Percentiles rank a stretch among this genome's conserved stretches.
phyloP scores from a whole-genome alignment of 768 basidiomycete species.

The Pulveroboletus ravenelii region DNA sequence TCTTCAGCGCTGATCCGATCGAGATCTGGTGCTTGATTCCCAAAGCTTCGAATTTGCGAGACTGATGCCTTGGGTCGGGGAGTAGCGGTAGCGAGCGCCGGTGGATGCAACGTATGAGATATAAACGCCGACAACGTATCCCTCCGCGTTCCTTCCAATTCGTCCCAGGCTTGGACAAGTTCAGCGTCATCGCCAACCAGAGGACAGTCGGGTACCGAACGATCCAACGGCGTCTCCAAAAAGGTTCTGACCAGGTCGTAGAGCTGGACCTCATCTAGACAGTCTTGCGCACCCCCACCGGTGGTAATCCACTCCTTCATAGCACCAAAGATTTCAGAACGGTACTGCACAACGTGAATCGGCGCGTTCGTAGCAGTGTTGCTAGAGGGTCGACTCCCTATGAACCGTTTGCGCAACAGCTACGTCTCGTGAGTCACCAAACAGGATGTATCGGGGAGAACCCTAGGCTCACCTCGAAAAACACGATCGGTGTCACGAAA shows the following conservation, averaged over 20 bases:
- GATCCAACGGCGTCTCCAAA: slow-evolving; percentile 51
- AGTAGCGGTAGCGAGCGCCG: slow-evolving; percentile 27
- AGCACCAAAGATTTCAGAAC: slow-evolving; percentile 60
- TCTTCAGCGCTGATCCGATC: slow-evolving; percentile 62
- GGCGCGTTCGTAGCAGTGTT: slow-evolving; percentile 39
- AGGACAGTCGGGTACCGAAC: slow-evolving; percentile 39
- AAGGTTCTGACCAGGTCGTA: slow-evolving; percentile 56
- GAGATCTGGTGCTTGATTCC: slow-evolving; percentile 52
- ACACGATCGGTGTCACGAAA: slow-evolving; percentile 74
- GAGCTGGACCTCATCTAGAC: slow-evolving; percentile 66
- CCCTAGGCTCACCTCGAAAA: slow-evolving; percentile 65
- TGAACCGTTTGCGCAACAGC: slow-evolving; percentile 74
- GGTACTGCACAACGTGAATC: slow-evolving; percentile 44
- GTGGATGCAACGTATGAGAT: slow-evolving; percentile 60
- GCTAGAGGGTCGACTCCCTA: slow-evolving; percentile 44
- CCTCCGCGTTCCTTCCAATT: slow-evolving; percentile 40
- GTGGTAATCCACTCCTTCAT: slow-evolving; percentile 67
- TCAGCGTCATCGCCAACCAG: slow-evolving; percentile 36
- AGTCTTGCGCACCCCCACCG: slow-evolving; percentile 77
- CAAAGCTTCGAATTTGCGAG: slow-evolving; percentile 23
- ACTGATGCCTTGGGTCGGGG: slow-evolving; percentile 15
- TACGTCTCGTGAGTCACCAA: slow-evolving; percentile 25
- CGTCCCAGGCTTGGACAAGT: slow-evolving; percentile 45
- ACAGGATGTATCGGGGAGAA: background rate
- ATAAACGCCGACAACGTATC: slow-evolving; percentile 44